Base-by-base conservation (phyloP, 1,284 basidiomycete genomes). In the Papiliotrema laurentii region DNA sequence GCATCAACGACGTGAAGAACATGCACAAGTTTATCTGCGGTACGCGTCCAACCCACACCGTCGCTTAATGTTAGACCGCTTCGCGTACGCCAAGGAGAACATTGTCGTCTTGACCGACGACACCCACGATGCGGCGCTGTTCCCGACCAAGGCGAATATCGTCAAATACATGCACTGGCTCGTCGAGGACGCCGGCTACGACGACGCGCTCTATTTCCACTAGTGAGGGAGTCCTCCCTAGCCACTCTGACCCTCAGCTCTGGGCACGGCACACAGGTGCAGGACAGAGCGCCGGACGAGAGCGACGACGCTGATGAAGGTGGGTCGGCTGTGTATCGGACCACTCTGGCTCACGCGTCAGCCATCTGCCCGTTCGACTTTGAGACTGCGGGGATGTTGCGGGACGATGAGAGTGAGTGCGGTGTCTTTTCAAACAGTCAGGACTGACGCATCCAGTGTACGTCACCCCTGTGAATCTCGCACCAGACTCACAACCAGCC, bases 141-240 rank as follows among this genome's bases (percentile, higher is more conserved):
- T 75, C 33, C 92, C 92, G 0, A 94, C 89, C 0, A 79, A 76
- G 56, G 78, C 78, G 21, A 96, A 96, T 67, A 94, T 97, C 42
- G 83, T 89, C 18, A 70, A 77, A 45, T 89, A 83, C 2, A 92
- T 93, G 88, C 79, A 83, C 53, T 94, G 91, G 91, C 81, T 97
- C 21, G 87, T 91, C 9, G 73, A 73, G 7, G 85, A 79, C 55
- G 91, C 91, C 13, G 72, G 76, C 43, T 83, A 87, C 0, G 85
- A 94, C 60, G 92, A 96, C 63, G 84, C 89, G 0, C 76, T 96
- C 25, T 94, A 93, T 79, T 92, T 94, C 81, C 91, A 94, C 64
- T 74, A 72, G 63, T 70, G 34, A 53, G 67, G 55, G 6, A 5
- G n/a, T 18, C 14, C 6, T 22, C 13, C 13, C n/a, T 26, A 10